phyloP scores from a whole-genome alignment of 495 filamentous ascomycete species.

The Talaromyces borbonicus region DNA sequence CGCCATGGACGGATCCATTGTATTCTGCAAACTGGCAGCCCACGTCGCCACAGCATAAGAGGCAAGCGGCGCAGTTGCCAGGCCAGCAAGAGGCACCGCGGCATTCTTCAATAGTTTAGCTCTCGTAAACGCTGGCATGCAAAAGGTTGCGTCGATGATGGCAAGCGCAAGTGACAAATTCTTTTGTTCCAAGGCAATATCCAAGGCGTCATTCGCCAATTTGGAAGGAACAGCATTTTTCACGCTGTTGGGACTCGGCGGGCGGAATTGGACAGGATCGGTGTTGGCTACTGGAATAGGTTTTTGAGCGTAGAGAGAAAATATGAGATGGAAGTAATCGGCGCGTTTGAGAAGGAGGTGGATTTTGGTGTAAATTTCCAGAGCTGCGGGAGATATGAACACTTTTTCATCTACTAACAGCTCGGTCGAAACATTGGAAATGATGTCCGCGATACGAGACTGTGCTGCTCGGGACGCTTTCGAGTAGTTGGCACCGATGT shows the following conservation, averaged over 20 bases:
- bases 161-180: conserved; percentile 66
- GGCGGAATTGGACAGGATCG: conserved; percentile 46
- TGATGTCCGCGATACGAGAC: conserved; percentile 24
- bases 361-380: conserved; percentile 59
- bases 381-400: conserved; percentile 65
- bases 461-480: conserved; percentile 14
- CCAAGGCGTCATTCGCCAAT: conserved; percentile 60
- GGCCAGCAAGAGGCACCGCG: conserved; percentile 37
- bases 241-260: conserved; percentile 55
- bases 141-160: conserved; percentile 72
- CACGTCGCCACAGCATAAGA: conserved; percentile 56
- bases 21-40: conserved; percentile 48
- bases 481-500: conserved; percentile 8
- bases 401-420: conserved; percentile 66
- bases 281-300: conserved; percentile 54
- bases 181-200: conserved; percentile 64
- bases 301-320: conserved; percentile 78
- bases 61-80: conserved; percentile 54
- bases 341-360: conserved; percentile 62
- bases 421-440: conserved; percentile 48
- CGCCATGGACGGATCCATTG: conserved; percentile 59
- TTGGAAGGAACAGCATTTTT: conserved; percentile 59
- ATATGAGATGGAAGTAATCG: conserved; percentile 63
- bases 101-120: conserved; percentile 50
- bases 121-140: conserved; percentile 58